Evolutionary conservation across 805 yeast genomes (phyloP), one percentile per base, ranked within the genome.

Genomic region (Candida sakaeoensis): DNA sequence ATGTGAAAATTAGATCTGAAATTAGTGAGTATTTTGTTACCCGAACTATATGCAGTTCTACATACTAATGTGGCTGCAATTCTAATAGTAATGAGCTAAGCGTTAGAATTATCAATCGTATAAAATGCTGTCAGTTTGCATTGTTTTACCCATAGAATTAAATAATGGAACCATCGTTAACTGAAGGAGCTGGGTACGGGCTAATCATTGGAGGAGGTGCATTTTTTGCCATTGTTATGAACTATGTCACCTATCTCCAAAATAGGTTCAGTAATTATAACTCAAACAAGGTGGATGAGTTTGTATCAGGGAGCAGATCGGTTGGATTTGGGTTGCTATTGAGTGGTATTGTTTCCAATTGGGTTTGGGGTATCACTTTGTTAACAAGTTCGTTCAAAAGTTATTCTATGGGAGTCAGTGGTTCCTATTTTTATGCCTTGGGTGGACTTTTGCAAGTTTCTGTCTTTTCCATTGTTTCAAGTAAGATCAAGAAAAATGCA

Each of bases 401-500:
- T 17, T 56, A 54, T 41, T 37, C 45, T 15, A 39, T 51, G 18
- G 61, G 60, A 2, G 27, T 56, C 32, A 41, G 49, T 26, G 61
- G 60, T 2, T 42, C 51, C 8, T 58, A 49, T 34, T 49, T 51
- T 48, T 58, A 54, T 45, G 60, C 54, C 2, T 39, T 52, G 4
- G 55, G 56, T 7, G 61, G 61, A 18, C 38, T 51, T 30, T 48
- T 21, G 33, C 61, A 58, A 36, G 62, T 64, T 9, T 52, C 63
- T 7, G 61, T 65, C n/a, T 63, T 64, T 37, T 50, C 63, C 8
- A 48, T 61, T 17, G 55, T 63, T 18, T 67, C 68, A 4, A 51
- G 63, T 4, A 60, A 63, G 37, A 52, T 49, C 35, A 48, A 34
- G 56, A 61, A 48, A 53, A 59, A 22, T 55, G 68, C 68, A 3